Percentiles rank a stretch among this genome's conserved stretches.
phyloP scores from a whole-genome alignment of 2,329 filamentous ascomycete genomes.

The Colletotrichum agaves region DNA sequence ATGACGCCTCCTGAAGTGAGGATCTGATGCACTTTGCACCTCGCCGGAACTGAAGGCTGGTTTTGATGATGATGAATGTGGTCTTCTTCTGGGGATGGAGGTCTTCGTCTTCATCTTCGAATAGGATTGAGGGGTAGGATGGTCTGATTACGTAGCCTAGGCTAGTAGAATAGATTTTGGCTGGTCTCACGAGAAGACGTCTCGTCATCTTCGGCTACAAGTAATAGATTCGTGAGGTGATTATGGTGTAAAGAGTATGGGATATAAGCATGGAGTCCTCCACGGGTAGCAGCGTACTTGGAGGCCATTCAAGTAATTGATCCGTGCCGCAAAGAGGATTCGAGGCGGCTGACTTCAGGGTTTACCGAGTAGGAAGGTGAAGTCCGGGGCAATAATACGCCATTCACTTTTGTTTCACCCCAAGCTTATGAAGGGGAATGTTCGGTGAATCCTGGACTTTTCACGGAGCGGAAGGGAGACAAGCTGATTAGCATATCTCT shows the following conservation, averaged over 20 bases:
- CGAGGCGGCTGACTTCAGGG: neutral
- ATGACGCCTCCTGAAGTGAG: conserved; percentile 55
- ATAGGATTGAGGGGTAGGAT: neutral
- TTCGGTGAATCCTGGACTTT: too few species aligned
- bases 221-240: too few species aligned
- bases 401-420: neutral
- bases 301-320: neutral
- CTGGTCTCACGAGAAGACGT: conserved; percentile 16
- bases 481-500: too few species aligned
- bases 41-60: conserved; percentile 53
- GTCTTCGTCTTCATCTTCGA: neutral
- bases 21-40: conserved; percentile 61
- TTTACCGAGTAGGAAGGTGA: neutral
- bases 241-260: too few species aligned
- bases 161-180: conserved; percentile 43
- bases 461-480: too few species aligned
- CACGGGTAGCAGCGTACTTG: too few species aligned
- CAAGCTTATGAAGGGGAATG: too few species aligned
- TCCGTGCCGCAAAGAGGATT: neutral
- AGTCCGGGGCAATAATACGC: neutral
- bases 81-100: conserved; percentile 41
- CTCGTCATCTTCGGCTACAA: conserved; percentile 7
- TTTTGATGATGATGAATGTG: conserved; percentile 41
- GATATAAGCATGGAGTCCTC: neutral
- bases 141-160: conserved; percentile 43